These are phyloP conservation scores for Flaveria linearis DNA, from an alignment of 129 eudicot genomes.

Conservation along the genomic window DNA sequence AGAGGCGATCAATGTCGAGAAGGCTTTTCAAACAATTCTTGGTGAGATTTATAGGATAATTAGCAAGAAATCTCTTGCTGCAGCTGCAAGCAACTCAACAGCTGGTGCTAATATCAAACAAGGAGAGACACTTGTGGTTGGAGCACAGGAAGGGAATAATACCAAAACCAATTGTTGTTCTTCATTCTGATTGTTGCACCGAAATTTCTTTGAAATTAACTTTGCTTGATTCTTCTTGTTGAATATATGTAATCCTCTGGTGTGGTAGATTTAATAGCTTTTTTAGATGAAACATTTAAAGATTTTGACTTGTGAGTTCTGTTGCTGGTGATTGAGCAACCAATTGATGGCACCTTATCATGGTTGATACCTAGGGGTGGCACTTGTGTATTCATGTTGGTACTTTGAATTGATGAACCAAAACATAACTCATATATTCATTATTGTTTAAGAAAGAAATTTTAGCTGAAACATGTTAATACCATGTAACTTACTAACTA, in stretches of 20 bases:
- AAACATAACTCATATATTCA: too few relatives aligned
- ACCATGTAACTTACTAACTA: too few relatives aligned
- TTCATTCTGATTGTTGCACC: conserved; percentile 36
- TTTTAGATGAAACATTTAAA: conserved; percentile 7
- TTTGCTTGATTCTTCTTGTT: conserved; percentile 20
- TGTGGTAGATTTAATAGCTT: conserved; percentile 15
- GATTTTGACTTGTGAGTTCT: conserved; percentile 4
- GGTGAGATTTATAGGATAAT: conserved; percentile 72
- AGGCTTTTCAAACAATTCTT: conserved; percentile 76
- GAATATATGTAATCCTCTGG: background rate
- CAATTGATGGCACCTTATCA: too few relatives aligned
- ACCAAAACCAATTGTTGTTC: conserved; percentile 69
- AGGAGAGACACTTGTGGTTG: conserved; percentile 71
- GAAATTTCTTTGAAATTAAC: background rate
- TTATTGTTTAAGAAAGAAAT: too few relatives aligned
- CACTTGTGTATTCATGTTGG: too few relatives aligned
- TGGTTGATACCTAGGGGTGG: too few relatives aligned
- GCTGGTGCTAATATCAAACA: conserved; percentile 41
- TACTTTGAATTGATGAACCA: too few relatives aligned
- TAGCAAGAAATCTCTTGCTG: conserved; percentile 68
- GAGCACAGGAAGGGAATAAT: conserved; percentile 49
- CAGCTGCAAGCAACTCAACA: conserved; percentile 48
- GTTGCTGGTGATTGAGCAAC: background rate
- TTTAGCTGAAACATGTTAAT: too few relatives aligned
- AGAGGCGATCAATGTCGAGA: conserved; percentile 79